These are phyloP conservation scores for Malassezia japonica DNA, from an alignment of 1,284 basidiomycete species.

Conservation along the genomic window DNA sequence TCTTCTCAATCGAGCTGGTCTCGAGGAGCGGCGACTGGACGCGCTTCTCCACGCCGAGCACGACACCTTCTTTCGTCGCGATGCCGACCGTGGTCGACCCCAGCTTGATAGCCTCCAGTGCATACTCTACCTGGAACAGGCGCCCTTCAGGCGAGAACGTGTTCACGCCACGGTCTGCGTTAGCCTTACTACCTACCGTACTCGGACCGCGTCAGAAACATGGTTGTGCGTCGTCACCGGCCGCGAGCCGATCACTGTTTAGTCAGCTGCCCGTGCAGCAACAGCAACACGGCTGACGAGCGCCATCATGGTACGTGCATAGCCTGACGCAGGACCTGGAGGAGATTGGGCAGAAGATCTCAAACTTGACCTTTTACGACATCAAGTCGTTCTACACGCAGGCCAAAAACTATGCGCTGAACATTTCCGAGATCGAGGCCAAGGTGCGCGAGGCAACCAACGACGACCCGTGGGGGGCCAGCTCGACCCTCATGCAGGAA, in stretches of 20 bases:
- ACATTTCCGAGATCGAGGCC: slow-evolving; percentile 91
- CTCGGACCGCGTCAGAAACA: slow-evolving; percentile 89
- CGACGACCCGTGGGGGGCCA: slow-evolving; percentile 97
- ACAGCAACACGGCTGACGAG: neutral
- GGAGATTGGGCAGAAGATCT: slow-evolving; percentile 32
- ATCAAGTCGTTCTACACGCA: slow-evolving; percentile 41
- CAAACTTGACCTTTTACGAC: slow-evolving; percentile 47
- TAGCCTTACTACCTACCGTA: slow-evolving; percentile 57
- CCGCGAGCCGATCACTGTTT: slow-evolving; percentile 2
- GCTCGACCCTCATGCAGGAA: slow-evolving; percentile 95
- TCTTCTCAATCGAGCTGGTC: slow-evolving; percentile 93
- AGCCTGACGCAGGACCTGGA: slow-evolving; percentile 7
- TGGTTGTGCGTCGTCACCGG: slow-evolving; percentile 9
- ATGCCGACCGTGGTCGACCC: slow-evolving; percentile 91
- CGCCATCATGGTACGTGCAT: slow-evolving; percentile 12
- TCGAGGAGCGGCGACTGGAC: slow-evolving; percentile 94
- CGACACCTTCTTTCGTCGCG: slow-evolving; percentile 64
- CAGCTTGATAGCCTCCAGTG: slow-evolving; percentile 58
- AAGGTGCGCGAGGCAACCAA: slow-evolving; percentile 96
- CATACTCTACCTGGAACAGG: slow-evolving; percentile 93
- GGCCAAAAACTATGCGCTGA: slow-evolving; percentile 59
- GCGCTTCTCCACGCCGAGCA: slow-evolving; percentile 95
- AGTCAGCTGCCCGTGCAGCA: slow-evolving; percentile 7
- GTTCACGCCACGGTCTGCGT: slow-evolving; percentile 84
- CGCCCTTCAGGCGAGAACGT: slow-evolving; percentile 97